phyloP scores from a whole-genome alignment of 2,329 filamentous ascomycete species.

The Pseudocercospora eumusae region DNA sequence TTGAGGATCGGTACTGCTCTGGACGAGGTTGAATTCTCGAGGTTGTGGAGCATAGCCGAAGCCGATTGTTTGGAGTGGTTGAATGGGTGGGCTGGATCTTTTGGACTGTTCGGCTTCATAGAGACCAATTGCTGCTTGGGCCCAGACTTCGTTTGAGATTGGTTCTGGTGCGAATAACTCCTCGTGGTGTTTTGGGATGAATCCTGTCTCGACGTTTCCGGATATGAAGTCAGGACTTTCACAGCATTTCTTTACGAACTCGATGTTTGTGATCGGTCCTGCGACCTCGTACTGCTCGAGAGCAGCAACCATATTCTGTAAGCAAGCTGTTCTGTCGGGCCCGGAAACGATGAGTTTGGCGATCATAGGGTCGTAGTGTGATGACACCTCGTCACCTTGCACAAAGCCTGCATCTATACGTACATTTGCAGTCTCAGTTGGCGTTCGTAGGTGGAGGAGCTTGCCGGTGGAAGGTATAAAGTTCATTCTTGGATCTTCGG shows the following conservation, averaged over 20 bases:
- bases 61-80: constrained; percentile 47
- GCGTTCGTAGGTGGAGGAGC: constrained; percentile 78
- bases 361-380: constrained; percentile 98
- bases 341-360: constrained; percentile 94
- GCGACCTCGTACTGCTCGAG: constrained; percentile 89
- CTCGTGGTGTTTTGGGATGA: constrained; percentile 83
- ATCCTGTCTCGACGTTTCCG: constrained; percentile 92
- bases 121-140: constrained; percentile 81
- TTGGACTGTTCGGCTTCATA: constrained; percentile 51
- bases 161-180: constrained; percentile 68
- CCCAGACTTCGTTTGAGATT: constrained; percentile 72
- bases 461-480: constrained; percentile 94
- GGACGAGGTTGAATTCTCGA: constrained; percentile 60
- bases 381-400: constrained; percentile 86
- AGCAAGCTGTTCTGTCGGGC: constrained; percentile 72
- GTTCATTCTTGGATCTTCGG: constrained; percentile 86
- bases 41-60: constrained; percentile 63
- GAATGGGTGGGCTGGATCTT: constrained; percentile 32
- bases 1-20: constrained; percentile 48
- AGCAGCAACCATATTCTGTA: constrained; percentile 78
- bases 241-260: constrained; percentile 89
- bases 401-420: constrained; percentile 93
- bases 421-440: constrained; percentile 67
- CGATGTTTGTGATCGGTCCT: constrained; percentile 90
- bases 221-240: constrained; percentile 77